Base-by-base conservation (phyloP, 2,329 filamentous ascomycete genomes). In the Fusarium sulawesiense region DNA sequence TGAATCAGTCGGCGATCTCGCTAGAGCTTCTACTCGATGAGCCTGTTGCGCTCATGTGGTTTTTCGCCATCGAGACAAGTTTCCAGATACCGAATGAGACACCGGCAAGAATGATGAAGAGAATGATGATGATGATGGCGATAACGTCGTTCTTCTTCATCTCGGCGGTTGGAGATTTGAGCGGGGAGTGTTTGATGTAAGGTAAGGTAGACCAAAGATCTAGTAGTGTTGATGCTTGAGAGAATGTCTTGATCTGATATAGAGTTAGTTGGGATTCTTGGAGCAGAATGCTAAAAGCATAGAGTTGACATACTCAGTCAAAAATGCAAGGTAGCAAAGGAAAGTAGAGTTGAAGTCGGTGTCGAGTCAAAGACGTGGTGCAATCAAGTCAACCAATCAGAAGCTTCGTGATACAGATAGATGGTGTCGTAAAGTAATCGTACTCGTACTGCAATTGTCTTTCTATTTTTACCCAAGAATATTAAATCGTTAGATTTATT, bases 111-210 rank as follows among this genome's bases (percentile, higher is more conserved):
- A 91, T 80, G 75, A 88, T 78, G 81, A 91, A 91, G 72, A 91
- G 84, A 59, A 91, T 78, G 78, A 91, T 90, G 79, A 91, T 86
- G 77, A 91, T 91, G 78, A 91, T 83, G 73, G 89, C 89, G 78
- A 91, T 91, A 75, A 87, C 86, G 79, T 91, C 85, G 85, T 91
- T 91, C 81, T 86, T 81, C 78, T 91, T 87, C 85, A 87, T 89
- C 72, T 71, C 82, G 77, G 78, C 77, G 76, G 78, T 69, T 68
- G 61, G 46, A 53, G 29, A 44, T 47, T 55, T 57, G 10, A 37
- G 42, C 37, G 23, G 25, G 23, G 25, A 49, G 56, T 54, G 25
- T 34, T 34, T 41, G 29, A 21, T 37, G 23, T 10, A 10, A 27
- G 25, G 25, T 18, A 23, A 23, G 21, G 21, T 23, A 23, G 21